Base-by-base conservation (phyloP, 306 rosid genomes). In the Inga oerstediana region DNA sequence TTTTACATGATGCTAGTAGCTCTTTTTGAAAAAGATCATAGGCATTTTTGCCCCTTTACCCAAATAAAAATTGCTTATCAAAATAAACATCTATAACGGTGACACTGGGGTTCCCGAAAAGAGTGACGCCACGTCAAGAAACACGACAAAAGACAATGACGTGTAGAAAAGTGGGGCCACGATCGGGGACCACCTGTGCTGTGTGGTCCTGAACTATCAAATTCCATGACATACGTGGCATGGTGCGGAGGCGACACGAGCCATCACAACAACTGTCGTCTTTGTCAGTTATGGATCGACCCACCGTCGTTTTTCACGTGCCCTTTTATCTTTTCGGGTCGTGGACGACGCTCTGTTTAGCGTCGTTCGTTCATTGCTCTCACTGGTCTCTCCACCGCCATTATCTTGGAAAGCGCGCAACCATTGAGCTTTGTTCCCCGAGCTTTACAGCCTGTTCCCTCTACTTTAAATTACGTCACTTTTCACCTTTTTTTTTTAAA, bases 221-320 rank as follows among this genome's bases (percentile, higher is more conserved):
- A 27, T 79, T 79, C 8, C 5, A 11, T 27, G 5, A 20, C 44
- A 9, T 68, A 85, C 89, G 87, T 87, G 92, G 90, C 74, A 30
- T 9, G 16, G 39, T 3, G 37, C 1, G 8, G 0, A 4, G 0
- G 10, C 8, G 19, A 27, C 85, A 74, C 79, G 79, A n/a, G 16
- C 71, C 51, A 20, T 41, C 76, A 8, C 22, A 37, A 84, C 91
- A 76, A 85, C 84, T 83, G 88, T 91, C 78, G 45, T 46, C 20
- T 70, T 76, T 82, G 85, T 84, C 87, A 58, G 17, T 74, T 72
- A 56, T 10, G 20, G 80, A 27, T 16, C 16, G 56, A 39, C 3
- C 13, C 62, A 30, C n/a, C 15, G 30, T 24, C 61, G 77, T 73
- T 73, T 73, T 27, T 73, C 77, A 73, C 77, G 77, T 73, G 77